A percentile compares a stretch with the other conserved stretches of the same genome.
These are phyloP conservation scores for Kodamaea restingae DNA, from an alignment of 805 yeast genomes.

Conservation along the genomic window DNA sequence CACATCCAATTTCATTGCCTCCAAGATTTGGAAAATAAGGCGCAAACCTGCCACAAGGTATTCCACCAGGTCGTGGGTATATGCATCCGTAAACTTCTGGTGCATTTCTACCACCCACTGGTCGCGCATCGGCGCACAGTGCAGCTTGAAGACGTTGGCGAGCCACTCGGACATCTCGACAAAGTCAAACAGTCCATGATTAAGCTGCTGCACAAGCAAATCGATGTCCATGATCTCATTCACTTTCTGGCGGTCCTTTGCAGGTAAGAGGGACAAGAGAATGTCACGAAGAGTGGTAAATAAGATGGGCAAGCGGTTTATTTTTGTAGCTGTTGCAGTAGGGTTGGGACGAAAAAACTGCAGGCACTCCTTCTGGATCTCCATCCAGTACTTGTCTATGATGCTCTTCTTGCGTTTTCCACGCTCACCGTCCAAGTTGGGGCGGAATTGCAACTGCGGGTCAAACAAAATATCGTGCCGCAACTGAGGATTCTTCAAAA, in stretches of 20 bases:
- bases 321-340: slow-evolving; percentile 13
- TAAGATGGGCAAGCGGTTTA: slow-evolving; percentile 57
- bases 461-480: slow-evolving; percentile 92
- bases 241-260: slow-evolving; percentile 64
- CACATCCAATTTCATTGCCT: slow-evolving; percentile 91
- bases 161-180: slow-evolving; percentile 70
- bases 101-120: slow-evolving; percentile 84
- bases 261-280: slow-evolving; percentile 68
- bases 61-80: slow-evolving; percentile 39
- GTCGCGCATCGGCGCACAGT: slow-evolving; percentile 96
- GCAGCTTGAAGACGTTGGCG: slow-evolving; percentile 72
- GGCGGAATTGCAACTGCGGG: slow-evolving; percentile 87
- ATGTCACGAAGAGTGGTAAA: slow-evolving; percentile 78
- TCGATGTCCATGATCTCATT: slow-evolving; percentile 74
- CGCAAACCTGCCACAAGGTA: slow-evolving; percentile 72
- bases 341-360: slow-evolving; percentile 34
- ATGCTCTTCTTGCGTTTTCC: slow-evolving; percentile 72
- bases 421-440: slow-evolving; percentile 86
- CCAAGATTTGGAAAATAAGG: slow-evolving; percentile 75
- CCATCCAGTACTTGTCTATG: slow-evolving; percentile 81
- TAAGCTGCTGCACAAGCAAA: slow-evolving; percentile 68
- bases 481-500: slow-evolving; percentile 84
- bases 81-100: slow-evolving; percentile 49
- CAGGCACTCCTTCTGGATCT: slow-evolving; percentile 64
- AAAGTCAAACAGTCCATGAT: slow-evolving; percentile 69